Evolutionary conservation across 768 basidiomycete genomes (phyloP).

Genomic region (Gymnopilus dilepis): DNA sequence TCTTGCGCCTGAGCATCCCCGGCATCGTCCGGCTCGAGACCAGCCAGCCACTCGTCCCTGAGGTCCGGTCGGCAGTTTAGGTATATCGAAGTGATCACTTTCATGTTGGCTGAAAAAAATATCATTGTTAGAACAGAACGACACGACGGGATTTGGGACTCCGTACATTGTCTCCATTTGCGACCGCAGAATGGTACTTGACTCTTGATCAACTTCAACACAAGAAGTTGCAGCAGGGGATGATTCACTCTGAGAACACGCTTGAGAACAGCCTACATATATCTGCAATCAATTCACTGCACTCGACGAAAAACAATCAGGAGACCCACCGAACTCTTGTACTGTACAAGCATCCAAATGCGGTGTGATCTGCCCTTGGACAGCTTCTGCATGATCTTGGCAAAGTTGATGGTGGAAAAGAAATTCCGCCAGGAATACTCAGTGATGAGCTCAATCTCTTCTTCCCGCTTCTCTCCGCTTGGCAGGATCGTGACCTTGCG

Average conservation of each 20-base stretch:
- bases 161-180: constrained; percentile 94
- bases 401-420: constrained; percentile 96
- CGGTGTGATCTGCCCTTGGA: constrained; percentile 94
- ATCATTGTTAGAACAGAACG: constrained; percentile 8
- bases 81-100: constrained; percentile 98
- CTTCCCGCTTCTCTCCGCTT: constrained; percentile 77
- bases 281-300: background rate
- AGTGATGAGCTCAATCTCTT: constrained; percentile 90
- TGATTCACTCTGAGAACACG: constrained; percentile 93
- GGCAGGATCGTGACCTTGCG: constrained; percentile 62
- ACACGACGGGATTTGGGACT: constrained; percentile 2
- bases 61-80: constrained; percentile 96
- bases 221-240: constrained; percentile 91
- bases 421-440: constrained; percentile 99
- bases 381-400: constrained; percentile 97
- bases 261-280: constrained; percentile 88
- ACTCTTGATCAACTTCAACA: constrained; percentile 97
- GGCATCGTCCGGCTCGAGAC: constrained; percentile 89
- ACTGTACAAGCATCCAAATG: constrained; percentile 95
- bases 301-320: background rate
- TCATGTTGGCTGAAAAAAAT: constrained; percentile 86
- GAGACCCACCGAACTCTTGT: constrained; percentile 89
- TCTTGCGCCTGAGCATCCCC: constrained; percentile 97
- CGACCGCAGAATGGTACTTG: constrained; percentile 98
- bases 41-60: constrained; percentile 96